A percentile compares a stretch with the other conserved stretches of the same genome.
Evolutionary conservation across 1,284 basidiomycete species (phyloP).

Genomic region (Ustilago loliicola): DNA sequence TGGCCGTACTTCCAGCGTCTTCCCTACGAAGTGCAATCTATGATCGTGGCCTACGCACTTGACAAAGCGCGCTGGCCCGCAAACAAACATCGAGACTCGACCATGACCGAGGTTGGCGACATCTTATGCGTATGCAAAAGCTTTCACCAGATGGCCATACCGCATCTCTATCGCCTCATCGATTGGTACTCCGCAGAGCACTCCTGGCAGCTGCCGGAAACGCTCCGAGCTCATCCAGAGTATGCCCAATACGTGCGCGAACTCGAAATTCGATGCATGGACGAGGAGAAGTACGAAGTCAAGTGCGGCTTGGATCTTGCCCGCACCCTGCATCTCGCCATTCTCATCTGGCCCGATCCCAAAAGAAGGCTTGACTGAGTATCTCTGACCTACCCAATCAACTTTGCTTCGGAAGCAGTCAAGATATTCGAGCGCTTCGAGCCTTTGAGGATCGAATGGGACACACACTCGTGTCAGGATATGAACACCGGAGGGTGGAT

Average conservation of each 20-base stretch:
- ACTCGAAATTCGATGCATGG: background rate
- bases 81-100: background rate
- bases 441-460: background rate
- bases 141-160: slow-evolving; percentile 6
- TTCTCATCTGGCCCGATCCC: no score
- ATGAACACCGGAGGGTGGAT: background rate
- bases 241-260: background rate
- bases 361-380: background rate
- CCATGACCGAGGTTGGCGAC: background rate
- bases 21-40: slow-evolving; percentile 15
- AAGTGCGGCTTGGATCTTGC: no score
- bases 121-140: background rate
- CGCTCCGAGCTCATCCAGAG: slow-evolving; percentile 3
- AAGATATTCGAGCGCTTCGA: background rate
- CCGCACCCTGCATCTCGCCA: no score
- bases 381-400: background rate
- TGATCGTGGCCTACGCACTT: slow-evolving; percentile 10
- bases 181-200: background rate
- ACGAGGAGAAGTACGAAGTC: no score
- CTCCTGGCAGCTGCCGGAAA: background rate
- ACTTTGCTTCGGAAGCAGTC: background rate
- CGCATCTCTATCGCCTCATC: slow-evolving; percentile 2
- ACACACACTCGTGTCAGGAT: background rate
- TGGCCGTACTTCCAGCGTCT: background rate
- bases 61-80: background rate